Evolutionary conservation across 2,329 filamentous ascomycete species (phyloP), one percentile per base, ranked within the genome.

Genomic region (Fusarium cicatricum): DNA sequence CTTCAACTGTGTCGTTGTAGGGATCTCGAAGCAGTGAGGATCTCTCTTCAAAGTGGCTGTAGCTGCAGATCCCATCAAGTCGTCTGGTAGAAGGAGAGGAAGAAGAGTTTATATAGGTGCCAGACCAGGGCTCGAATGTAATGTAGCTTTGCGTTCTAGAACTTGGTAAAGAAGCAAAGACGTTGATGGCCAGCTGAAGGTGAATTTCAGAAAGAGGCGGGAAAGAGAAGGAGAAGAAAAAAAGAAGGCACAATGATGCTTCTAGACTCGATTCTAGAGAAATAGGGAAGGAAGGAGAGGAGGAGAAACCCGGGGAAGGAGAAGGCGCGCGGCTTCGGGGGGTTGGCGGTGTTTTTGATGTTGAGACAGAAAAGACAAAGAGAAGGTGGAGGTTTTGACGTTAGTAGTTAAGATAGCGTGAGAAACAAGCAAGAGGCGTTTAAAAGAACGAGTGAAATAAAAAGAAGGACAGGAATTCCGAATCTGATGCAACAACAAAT

Each of bases 1-100:
- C 42, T 59, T 53, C 50, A 62, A 52, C 1, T 58, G 62, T 29
- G 32, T 49, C 10, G 23, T 26, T 4, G 63, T 48, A 8, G 62
- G 52, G n/a, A 52, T 48, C 36, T 52, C 15, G 42, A 55, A 47
- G 43, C 52, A 52, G 32, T 52, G 51, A 43, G 58, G 53, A 36
- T 68, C 66, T 46, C 64, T 62, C 39, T 67, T 52, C 26, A 56
- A 50, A 45, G 36, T 29, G 31, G 48, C 23, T 31, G 48, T 34
- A 12, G 32, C 26, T 26, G 53, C 28, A 21, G 45, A 54, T 42
- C 52, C 51, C 62, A 66, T 66, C 9, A 41, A 49, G 54, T 51
- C 48, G 55, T 26, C 17, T 16, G n/a, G n/a, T 9, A 17, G 28
- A 44, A 31, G 39, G 17, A 57, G 23, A 29, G 28, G 36, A 31